A percentile compares a stretch with the other conserved stretches of the same genome.
These are phyloP conservation scores for Coemansia sp. DNA, from an alignment of 192 early-diverging fungal species.

Conservation along the genomic window DNA sequence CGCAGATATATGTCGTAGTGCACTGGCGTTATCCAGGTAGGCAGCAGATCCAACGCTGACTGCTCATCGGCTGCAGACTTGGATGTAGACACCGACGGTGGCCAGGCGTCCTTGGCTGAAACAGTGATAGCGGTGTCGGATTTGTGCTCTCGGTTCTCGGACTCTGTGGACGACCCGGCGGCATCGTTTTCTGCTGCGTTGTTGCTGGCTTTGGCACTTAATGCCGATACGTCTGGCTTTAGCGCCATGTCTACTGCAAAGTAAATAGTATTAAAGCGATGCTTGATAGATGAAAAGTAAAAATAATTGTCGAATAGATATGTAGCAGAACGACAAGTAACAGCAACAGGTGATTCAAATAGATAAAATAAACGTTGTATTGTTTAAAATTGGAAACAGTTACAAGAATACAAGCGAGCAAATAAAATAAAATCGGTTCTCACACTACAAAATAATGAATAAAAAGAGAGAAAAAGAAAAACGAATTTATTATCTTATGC, in stretches of 20 bases:
- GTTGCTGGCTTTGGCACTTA: not conserved
- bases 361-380: too few relatives aligned
- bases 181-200: not conserved
- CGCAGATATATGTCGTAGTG: conserved; percentile 81
- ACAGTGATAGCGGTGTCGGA: not conserved
- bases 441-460: not conserved
- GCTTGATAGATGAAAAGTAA: not conserved
- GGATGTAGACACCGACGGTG: too few relatives aligned
- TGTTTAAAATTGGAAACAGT: too few relatives aligned
- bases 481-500: not conserved
- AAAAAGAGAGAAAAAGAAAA: not conserved
- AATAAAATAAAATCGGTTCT: too few relatives aligned
- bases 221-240: conserved; percentile 14
- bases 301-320: not conserved
- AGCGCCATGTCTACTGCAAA: conserved; percentile 6
- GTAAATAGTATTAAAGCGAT: not conserved
- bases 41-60: not conserved
- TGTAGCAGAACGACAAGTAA: too few relatives aligned
- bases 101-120: not conserved
- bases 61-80: not conserved
- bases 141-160: not conserved
- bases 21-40: conserved; percentile 45
- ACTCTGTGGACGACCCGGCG: not conserved
- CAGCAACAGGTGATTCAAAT: too few relatives aligned
- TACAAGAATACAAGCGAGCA: too few relatives aligned